Conservation (phyloP, 225 moss, liverwort and hornwort genomes). For the Pseudoscleropodium purum region DNA sequence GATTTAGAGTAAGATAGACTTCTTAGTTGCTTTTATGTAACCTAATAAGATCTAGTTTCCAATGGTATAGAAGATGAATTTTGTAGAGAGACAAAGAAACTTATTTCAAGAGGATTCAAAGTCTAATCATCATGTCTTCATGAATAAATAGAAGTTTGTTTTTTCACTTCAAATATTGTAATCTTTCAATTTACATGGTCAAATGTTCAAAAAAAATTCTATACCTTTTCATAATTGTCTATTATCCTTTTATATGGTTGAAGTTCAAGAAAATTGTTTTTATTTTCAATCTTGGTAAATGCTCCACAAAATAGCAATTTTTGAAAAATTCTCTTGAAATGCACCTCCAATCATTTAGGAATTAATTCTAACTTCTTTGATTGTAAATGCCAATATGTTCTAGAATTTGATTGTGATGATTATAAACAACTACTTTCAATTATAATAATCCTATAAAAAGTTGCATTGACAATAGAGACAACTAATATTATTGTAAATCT, state of each 20-base stretch:
- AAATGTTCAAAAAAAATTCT: not conserved
- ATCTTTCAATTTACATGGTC: fast-evolving
- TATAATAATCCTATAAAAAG: too few relatives aligned
- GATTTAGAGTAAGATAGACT: not conserved
- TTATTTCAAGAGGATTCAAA: not conserved
- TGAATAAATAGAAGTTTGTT: not conserved
- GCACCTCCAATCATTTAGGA: fast-evolving
- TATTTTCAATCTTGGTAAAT: not conserved
- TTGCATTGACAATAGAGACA: too few relatives aligned
- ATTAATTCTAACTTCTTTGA: not conserved
- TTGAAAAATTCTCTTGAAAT: not conserved
- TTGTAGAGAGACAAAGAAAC: not conserved
- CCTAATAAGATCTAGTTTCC: not conserved
- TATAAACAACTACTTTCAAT: too few relatives aligned
- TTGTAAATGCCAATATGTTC: not conserved
- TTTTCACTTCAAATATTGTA: not conserved
- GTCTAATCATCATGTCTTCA: not conserved
- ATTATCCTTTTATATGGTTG: not conserved
- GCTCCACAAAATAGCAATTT: not conserved
- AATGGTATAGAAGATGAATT: not conserved
- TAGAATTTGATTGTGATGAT: not conserved
- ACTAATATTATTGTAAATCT: not conserved
- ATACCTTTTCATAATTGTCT: not conserved
- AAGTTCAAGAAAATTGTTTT: not conserved
- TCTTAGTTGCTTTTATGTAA: not conserved